Conservation (phyloP, 768 basidiomycete species). For the Mycena amicta region DNA sequence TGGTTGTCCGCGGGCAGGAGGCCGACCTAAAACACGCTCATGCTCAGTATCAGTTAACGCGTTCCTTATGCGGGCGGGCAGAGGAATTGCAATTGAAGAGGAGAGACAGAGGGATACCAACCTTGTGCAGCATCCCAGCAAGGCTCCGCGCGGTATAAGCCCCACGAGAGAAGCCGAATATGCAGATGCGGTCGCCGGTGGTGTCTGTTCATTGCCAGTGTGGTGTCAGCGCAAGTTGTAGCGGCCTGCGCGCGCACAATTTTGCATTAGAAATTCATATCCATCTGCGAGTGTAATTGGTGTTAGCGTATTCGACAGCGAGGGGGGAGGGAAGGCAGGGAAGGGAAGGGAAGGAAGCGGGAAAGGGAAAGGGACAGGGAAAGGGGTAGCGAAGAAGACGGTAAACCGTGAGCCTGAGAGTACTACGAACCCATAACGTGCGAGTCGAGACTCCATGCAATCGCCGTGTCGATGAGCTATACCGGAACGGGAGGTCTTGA, state of each 20-base stretch:
- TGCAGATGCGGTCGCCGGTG: conserved; percentile 29
- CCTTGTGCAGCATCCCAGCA: conserved; percentile 55
- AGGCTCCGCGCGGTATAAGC: conserved; percentile 62
- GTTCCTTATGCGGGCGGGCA: too few species aligned
- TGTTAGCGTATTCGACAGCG: too few species aligned
- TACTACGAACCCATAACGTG: conserved; percentile 63
- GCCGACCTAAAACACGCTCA: too few species aligned
- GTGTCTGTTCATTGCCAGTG: conserved; percentile 48
- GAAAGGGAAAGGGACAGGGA: neutral
- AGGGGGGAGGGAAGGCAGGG: too few species aligned
- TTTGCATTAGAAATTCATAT: conserved; percentile 65
- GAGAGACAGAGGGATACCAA: too few species aligned
- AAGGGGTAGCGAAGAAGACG: conserved; percentile 5
- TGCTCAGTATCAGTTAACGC: too few species aligned
- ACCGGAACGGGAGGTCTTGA: neutral
- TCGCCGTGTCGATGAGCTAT: conserved; percentile 33
- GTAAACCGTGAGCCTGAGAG: too few species aligned
- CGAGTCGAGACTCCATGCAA: conserved; percentile 50
- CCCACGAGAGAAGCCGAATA: conserved; percentile 66
- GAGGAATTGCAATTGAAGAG: too few species aligned
- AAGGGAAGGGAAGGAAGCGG: neutral
- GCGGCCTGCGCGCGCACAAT: conserved; percentile 38
- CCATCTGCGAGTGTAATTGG: too few species aligned
- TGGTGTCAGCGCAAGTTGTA: neutral
- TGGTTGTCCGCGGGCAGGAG: conserved; percentile 55